Conservation (phyloP, 805 yeast species). For the Teunomyces cretensis region DNA sequence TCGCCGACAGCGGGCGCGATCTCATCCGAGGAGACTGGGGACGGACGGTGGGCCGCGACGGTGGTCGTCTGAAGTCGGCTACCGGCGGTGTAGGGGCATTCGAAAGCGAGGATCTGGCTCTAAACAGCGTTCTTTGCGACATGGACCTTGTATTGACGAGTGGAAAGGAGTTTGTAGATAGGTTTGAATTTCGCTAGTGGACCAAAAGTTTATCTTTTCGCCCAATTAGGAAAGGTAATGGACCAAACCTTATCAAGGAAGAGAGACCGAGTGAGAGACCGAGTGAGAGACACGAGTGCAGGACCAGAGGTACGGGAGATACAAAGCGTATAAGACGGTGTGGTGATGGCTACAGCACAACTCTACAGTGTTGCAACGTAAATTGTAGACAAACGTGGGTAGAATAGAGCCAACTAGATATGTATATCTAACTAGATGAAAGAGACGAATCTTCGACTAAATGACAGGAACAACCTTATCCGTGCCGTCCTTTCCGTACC, state of each 20-base stretch:
- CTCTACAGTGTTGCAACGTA: too few relatives aligned
- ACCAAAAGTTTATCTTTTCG: slow-evolving; percentile 1
- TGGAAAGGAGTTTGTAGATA: not conserved
- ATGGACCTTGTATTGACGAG: slow-evolving; percentile 3
- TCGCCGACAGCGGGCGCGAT: slow-evolving; percentile 36
- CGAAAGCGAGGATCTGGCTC: slow-evolving; percentile 28
- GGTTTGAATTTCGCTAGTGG: not conserved
- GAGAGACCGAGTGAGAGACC: too few relatives aligned
- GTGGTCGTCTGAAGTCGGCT: slow-evolving; percentile 30
- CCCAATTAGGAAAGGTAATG: slow-evolving; percentile 8
- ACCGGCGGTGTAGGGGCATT: slow-evolving; percentile 3
- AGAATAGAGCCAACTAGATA: too few relatives aligned
- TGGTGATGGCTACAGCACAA: too few relatives aligned
- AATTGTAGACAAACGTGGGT: too few relatives aligned
- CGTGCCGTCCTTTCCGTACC: slow-evolving; percentile 68
- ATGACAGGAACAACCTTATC: slow-evolving; percentile 34
- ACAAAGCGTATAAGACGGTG: too few relatives aligned
- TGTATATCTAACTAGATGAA: too few relatives aligned
- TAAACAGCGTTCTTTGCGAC: slow-evolving; percentile 25
- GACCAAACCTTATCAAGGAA: too few relatives aligned
- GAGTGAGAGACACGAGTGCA: not conserved
- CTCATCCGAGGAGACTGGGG: slow-evolving; percentile 32
- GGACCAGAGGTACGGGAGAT: too few relatives aligned
- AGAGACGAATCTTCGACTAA: too few relatives aligned
- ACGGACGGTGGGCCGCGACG: slow-evolving; percentile 23